Evolutionary conservation across 148 eudicot genomes (phyloP).

Genomic region (Rhododendron kiyosumense): DNA sequence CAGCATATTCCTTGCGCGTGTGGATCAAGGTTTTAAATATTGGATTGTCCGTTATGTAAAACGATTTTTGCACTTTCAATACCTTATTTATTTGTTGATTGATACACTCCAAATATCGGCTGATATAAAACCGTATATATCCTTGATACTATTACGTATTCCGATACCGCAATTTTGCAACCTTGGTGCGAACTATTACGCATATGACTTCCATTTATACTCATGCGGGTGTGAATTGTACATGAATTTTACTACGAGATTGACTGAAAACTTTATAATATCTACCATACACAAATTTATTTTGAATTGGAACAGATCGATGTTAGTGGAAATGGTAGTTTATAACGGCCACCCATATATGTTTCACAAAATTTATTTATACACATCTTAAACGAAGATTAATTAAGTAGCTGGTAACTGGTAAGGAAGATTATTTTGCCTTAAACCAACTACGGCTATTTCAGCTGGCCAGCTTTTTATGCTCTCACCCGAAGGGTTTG

Average conservation of each 20-base stretch:
- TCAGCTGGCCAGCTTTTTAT: background rate
- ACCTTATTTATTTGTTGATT: background rate
- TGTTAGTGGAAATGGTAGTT: background rate
- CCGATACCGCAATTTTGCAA: background rate
- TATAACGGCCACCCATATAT: background rate
- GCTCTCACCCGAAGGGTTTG: background rate
- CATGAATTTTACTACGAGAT: background rate
- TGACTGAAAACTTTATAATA: background rate
- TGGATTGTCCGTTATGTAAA: background rate
- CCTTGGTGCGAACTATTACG: background rate
- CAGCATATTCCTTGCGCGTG: background rate
- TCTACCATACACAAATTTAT: background rate
- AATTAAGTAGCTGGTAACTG: background rate
- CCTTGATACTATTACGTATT: too few species aligned
- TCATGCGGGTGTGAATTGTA: background rate
- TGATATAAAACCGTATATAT: background rate
- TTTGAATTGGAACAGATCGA: background rate
- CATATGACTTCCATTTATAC: background rate
- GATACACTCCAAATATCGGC: background rate
- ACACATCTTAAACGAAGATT: background rate
- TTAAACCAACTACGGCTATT: background rate
- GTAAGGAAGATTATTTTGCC: background rate
- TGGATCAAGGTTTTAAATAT: background rate
- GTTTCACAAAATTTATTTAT: background rate
- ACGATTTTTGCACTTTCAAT: background rate